Conservation (phyloP, 805 yeast genomes). For the Kodamaea neixiangensis region DNA sequence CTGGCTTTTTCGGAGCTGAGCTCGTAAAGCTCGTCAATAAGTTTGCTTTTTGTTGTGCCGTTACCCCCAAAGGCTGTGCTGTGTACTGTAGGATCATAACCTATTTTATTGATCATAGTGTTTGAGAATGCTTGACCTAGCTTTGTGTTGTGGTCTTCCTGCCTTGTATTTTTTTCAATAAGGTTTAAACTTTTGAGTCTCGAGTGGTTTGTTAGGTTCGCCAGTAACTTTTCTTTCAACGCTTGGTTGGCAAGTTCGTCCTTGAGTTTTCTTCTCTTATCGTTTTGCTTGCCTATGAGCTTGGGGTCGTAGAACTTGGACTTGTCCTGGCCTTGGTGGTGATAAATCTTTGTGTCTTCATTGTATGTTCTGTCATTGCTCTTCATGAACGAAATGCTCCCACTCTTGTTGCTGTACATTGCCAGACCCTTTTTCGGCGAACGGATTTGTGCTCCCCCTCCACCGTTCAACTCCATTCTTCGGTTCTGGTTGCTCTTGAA, state of each 20-base stretch:
- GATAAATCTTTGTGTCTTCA: slow-evolving; percentile 25
- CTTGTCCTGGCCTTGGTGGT: slow-evolving; percentile 12
- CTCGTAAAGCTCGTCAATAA: slow-evolving; percentile 24
- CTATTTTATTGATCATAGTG: slow-evolving; percentile 42
- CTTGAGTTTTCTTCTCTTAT: slow-evolving; percentile 30
- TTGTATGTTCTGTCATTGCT: slow-evolving; percentile 17
- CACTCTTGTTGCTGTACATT: slow-evolving; percentile 38
- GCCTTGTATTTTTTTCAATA: slow-evolving; percentile 15
- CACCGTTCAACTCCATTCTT: slow-evolving; percentile 78
- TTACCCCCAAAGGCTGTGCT: slow-evolving; percentile 10
- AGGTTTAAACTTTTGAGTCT: slow-evolving; percentile 24
- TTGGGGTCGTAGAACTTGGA: slow-evolving; percentile 49
- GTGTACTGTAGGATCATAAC: slow-evolving; percentile 52
- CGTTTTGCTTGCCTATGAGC: slow-evolving; percentile 38
- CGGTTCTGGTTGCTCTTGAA: slow-evolving; percentile 54
- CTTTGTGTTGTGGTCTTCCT: slow-evolving; percentile 20
- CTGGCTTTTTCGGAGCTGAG: slow-evolving; percentile 21
- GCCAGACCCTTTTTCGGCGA: slow-evolving; percentile 52
- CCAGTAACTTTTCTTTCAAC: slow-evolving; percentile 38
- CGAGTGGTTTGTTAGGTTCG: slow-evolving; percentile 19
- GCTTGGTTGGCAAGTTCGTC: slow-evolving; percentile 32
- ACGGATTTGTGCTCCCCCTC: slow-evolving; percentile 55
- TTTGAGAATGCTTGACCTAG: slow-evolving; percentile 15
- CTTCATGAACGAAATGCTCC: slow-evolving; percentile 16
- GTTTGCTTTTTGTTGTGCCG: slow-evolving; percentile 9